Evolutionary conservation across 805 yeast species (phyloP).

Genomic region (Starmerella asiatica): DNA sequence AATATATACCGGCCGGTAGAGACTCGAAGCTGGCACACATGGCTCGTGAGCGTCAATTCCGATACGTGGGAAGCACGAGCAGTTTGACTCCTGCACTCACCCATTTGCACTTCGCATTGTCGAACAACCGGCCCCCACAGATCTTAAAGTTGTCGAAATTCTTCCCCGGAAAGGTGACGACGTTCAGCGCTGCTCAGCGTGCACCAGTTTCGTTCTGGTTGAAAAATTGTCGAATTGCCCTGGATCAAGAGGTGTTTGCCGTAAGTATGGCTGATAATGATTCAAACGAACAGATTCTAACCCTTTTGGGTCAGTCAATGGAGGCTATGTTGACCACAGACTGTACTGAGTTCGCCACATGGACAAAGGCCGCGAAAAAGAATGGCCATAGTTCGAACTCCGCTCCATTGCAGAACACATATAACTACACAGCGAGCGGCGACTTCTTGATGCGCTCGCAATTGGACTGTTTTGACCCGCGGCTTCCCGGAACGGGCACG

Average conservation of each 20-base stretch:
- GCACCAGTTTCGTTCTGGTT: slow-evolving; percentile 48
- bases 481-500: slow-evolving; percentile 80
- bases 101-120: slow-evolving; percentile 60
- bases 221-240: slow-evolving; percentile 25
- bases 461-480: slow-evolving; percentile 62
- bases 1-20: slow-evolving; percentile 53
- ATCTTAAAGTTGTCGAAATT: slow-evolving; percentile 34
- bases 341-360: slow-evolving; percentile 37
- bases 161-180: slow-evolving; percentile 28
- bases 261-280: slow-evolving; percentile 49
- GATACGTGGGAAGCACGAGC: slow-evolving; percentile 69
- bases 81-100: slow-evolving; percentile 67
- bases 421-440: slow-evolving; percentile 61
- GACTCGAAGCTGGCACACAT: slow-evolving; percentile 42
- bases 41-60: slow-evolving; percentile 29
- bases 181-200: slow-evolving; percentile 35
- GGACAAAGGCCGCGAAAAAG: slow-evolving; percentile 21
- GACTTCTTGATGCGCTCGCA: slow-evolving; percentile 77
- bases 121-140: slow-evolving; percentile 45
- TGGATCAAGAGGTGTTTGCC: slow-evolving; percentile 38
- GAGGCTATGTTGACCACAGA: slow-evolving; percentile 62
- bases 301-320: slow-evolving; percentile 63
- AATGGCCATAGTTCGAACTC: background rate
- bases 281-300: slow-evolving; percentile 53
- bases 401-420: slow-evolving; percentile 26